Evolutionary conservation across 1,284 basidiomycete species (phyloP).

Genomic region (Tylopilus sp.): DNA sequence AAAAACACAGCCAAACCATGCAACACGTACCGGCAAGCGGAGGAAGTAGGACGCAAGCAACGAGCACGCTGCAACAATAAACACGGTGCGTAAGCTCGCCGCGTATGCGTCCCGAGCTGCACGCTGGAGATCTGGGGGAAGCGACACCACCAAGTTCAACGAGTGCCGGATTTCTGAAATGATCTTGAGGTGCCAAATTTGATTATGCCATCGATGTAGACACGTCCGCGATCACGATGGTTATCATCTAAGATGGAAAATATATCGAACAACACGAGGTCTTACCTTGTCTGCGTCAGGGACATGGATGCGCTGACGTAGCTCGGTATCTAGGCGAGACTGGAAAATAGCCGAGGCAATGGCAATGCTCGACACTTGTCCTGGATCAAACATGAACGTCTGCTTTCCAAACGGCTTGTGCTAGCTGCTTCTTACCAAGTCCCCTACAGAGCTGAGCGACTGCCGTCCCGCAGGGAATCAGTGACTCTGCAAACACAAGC

Average conservation of each 20-base stretch:
- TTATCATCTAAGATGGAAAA: too few species aligned
- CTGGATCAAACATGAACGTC: constrained; percentile 3
- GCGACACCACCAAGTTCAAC: constrained; percentile 16
- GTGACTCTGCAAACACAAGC: constrained; percentile 4
- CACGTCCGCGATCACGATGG: too few species aligned
- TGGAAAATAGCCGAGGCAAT: constrained; percentile 34
- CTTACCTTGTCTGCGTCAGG: constrained; percentile 26
- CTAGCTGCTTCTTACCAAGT: constrained; percentile 14
- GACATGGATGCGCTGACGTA: constrained; percentile 18
- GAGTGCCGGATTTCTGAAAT: constrained; percentile 22
- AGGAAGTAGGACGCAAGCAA: constrained; percentile 13
- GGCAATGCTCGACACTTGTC: constrained; percentile 30
- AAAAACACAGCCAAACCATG: too few species aligned
- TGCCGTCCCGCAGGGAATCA: constrained; percentile 17
- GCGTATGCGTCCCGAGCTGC: constrained; percentile 24
- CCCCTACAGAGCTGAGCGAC: constrained; percentile 20
- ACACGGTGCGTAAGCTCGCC: constrained; percentile 19
- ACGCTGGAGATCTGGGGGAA: constrained; percentile 20
- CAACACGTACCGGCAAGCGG: constrained; percentile 18
- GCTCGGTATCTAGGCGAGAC: constrained; percentile 29
- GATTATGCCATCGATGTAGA: too few species aligned
- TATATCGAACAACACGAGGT: too few species aligned
- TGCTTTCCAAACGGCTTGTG: not conserved
- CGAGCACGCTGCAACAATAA: constrained; percentile 16
- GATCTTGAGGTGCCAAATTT: constrained; percentile 10